Evolutionary conservation across 1,284 basidiomycete genomes (phyloP), one percentile per base, ranked within the genome.

Genomic region (Cryptococcus neoformans): DNA sequence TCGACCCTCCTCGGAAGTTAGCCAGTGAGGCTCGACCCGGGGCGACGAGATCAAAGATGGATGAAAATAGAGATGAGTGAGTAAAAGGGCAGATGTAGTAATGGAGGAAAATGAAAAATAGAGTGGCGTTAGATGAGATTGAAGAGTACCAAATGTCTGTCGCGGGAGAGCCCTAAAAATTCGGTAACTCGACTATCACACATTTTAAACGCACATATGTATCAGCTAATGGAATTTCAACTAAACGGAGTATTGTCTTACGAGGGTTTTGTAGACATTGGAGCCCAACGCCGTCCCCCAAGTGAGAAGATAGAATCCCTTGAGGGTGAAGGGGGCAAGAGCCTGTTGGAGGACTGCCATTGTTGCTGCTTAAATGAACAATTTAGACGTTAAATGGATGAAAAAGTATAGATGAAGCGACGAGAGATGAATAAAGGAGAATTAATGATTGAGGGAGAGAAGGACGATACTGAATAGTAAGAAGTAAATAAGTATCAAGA

Each of bases 81-180:
- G 79, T 44, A 89, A 76, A 34, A 92, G 80, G 11, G 77, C 75
- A 0, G 82, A 79, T 16, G 85, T 82, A 38, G 87, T 75, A 16
- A 75, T 64, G 44, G 87, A 82, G 34, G 85, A 86, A 47, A 84
- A 73, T 34, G 82, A 73, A 67, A 92, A 91, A 78, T 89, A 92
- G 56, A 87, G 73, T 1, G 90, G 88, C 75, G 89, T 88, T 0
- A 82, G 83, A 63, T 82, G 82, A 66, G 87, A 84, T 72, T 92
- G 89, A 40, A 92, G 81, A 44, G 81, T 78, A n/a, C 86, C 84
- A 63, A 92, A 92, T 59, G 87, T 84, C 54, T 87, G 84, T 51
- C 85, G 82, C 17, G 87, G 63, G 45, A 75, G 67, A 16, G 67
- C 65, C 17, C 58, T 60, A 67, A 60, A 73, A 4, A 65, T 55